Evolutionary conservation across 441 rosid species (phyloP), one percentile per base, ranked within the genome.

Genomic region (Melianthus villosus): DNA sequence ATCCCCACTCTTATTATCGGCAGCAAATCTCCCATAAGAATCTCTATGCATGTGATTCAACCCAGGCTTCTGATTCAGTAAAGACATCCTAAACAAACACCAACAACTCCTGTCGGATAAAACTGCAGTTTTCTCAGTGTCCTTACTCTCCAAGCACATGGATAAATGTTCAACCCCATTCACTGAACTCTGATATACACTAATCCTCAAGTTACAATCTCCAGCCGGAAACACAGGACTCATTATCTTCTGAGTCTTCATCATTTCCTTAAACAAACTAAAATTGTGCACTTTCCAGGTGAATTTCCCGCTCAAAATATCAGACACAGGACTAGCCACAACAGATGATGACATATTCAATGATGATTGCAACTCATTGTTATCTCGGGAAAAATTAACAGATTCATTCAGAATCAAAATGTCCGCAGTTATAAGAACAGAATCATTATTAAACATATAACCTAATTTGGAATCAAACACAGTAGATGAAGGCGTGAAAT

Each of bases 241-340:
- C 96, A 85, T 79, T 57, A 91, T 79, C 87, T 85, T 91, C 65
- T 82, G 99, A 0, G 94, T 82, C 68, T 85, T 91, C 0, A 91
- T 79, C 99, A 91, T 91, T 7, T 91, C 96, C 60, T 77, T 79
- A 36, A 91, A 91, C 58, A 91, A 60, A 51, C 94, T 75, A 68
- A 91, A 91, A 56, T 91, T 91, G 60, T 89, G 81, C 2, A 91
- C 99, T 42, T 77, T 91, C 99, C 99, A 91, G 17, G 93, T 85
- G 49, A 82, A 85, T 22, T 85, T 91, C 0, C 99, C 98, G 46
- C 84, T 85, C 63, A 77, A 62, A 1, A 79, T 91, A 66, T 91
- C 94, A 1, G 86, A 70, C 9, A 64, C 78, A 0, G 93, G 85
- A 4, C 69, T 73, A 3, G 66, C 62, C 37, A 57, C 76, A 0